Evolutionary conservation across 345 rosid genomes (phyloP).

Genomic region (Ceriops decandra): DNA sequence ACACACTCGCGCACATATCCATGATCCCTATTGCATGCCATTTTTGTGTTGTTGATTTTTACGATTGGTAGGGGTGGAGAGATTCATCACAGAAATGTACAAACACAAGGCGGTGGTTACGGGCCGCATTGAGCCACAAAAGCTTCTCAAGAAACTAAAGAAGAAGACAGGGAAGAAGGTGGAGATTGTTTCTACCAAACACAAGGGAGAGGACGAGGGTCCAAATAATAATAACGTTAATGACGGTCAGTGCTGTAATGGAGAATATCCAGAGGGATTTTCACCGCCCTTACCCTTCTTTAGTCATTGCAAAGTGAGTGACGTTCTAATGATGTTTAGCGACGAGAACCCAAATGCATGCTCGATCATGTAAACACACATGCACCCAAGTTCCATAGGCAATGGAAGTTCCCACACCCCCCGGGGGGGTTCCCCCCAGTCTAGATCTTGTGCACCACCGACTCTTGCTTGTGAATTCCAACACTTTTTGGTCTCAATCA

Average conservation of each 20-base stretch:
- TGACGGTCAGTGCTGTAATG: neutral
- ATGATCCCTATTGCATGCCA: too few species aligned
- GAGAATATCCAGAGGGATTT: neutral
- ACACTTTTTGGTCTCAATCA: too few species aligned
- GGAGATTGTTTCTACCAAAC: conserved; percentile 33
- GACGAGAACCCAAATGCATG: conserved; percentile 81
- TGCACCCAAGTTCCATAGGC: too few species aligned
- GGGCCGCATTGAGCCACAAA: conserved; percentile 51
- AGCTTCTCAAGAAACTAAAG: conserved; percentile 64
- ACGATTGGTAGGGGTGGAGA: conserved; percentile 48
- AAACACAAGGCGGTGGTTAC: conserved; percentile 53
- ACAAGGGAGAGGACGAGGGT: conserved; percentile 17
- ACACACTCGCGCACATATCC: too few species aligned
- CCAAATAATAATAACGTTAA: too few species aligned
- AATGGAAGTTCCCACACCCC: too few species aligned
- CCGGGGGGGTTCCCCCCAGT: too few species aligned
- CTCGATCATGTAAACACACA: conserved; percentile 30
- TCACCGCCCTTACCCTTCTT: neutral
- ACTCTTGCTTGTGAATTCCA: too few species aligned
- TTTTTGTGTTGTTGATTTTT: too few species aligned
- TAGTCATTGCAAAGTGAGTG: conserved; percentile 22
- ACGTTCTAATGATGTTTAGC: conserved; percentile 42
- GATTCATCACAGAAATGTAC: conserved; percentile 61
- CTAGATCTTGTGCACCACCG: too few species aligned
- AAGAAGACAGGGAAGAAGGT: conserved; percentile 60